Base-by-base conservation (phyloP, 2,329 filamentous ascomycete species). In the Aspergillus thermomutatus region DNA sequence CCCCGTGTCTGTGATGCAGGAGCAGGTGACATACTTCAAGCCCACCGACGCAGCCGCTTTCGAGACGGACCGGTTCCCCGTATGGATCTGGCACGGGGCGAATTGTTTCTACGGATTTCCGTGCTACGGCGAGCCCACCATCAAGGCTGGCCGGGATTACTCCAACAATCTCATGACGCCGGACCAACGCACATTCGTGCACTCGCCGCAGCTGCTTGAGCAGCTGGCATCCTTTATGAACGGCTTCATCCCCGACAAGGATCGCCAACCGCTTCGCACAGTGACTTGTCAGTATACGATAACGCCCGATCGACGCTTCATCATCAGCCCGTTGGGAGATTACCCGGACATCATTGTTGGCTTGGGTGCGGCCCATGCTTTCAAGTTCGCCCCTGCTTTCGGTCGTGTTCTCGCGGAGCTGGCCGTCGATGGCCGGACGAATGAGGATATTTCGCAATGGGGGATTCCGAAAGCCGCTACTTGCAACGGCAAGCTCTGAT, bases 251-350 rank as follows among this genome's bases (percentile, higher is more conserved):
- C 64, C 67, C 1, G 67, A 66, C 27, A 28, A 61, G n/a, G 50
- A 43, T 11, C 64, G 62, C 9, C 57, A 62, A 25, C 47, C 58
- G 1, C 66, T 69, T 21, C 66, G 67, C 26, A 70, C 67, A 1
- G 47, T 69, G 0, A 70, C 67, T 25, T 70, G 65, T 50, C 68
- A 69, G 49, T 69, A 70, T 47, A 51, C 64, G 3, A 68, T 70
- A 25, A 69, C 67, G 0, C 67, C 67, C 2, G 64, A 68, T 45
- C 62, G 67, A 28, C 65, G 64, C 1, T 69, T 69, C 23, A 58
- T 70, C 9, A 65, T 70, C 17, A 63, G 64, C 8, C 68, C 67
- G 3, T 45, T 70, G 49, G 54, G 63, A 11, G 61, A 60, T n/a
- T 7, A 17, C 5, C 14, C 31, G 1, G 31, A 37, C 21, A 23